Percentiles rank a stretch among this genome's conserved stretches.
phyloP scores from a whole-genome alignment of 805 yeast genomes.

The Wickerhamiella slavikovae region DNA sequence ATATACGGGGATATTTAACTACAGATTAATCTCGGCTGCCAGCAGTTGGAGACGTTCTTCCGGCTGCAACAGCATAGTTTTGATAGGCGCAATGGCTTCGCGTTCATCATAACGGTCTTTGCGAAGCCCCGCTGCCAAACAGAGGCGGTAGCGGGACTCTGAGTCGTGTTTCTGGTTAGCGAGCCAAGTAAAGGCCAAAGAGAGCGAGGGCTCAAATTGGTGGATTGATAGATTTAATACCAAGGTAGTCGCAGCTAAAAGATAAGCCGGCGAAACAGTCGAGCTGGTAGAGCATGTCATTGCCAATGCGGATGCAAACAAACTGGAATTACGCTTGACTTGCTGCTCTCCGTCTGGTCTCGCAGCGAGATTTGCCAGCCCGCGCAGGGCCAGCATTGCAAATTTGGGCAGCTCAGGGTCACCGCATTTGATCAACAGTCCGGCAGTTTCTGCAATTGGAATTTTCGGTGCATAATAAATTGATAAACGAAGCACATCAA shows the following conservation, averaged over 20 bases:
- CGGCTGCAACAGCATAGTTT: not conserved
- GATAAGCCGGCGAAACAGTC: slow-evolving; percentile 6
- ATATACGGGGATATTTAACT: too few relatives aligned
- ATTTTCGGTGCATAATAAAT: slow-evolving; percentile 23
- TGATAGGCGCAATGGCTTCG: not conserved
- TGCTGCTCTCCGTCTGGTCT: slow-evolving; percentile 12
- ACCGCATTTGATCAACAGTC: slow-evolving; percentile 12
- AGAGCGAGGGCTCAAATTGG: slow-evolving; percentile 1
- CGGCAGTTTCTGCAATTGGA: slow-evolving; percentile 15
- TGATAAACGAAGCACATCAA: slow-evolving; percentile 37
- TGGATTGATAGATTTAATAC: slow-evolving; percentile 9
- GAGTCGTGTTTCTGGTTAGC: slow-evolving; percentile 1
- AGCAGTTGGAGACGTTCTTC: slow-evolving; percentile 1
- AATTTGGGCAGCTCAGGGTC: slow-evolving; percentile 18
- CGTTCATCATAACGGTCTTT: slow-evolving; percentile 2
- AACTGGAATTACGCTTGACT: slow-evolving; percentile 8
- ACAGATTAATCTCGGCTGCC: not conserved
- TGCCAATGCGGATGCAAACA: slow-evolving; percentile 15
- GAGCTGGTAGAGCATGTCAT: slow-evolving; percentile 7
- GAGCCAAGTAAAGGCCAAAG: not conserved
- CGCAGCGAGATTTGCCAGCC: slow-evolving; percentile 33
- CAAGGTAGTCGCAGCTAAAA: slow-evolving; percentile 26
- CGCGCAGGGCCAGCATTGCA: slow-evolving; percentile 35
- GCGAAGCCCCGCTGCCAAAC: slow-evolving; percentile 10
- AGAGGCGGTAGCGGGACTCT: slow-evolving; percentile 11